Base-by-base conservation (phyloP, 345 rosid species). In the Viola odorata region DNA sequence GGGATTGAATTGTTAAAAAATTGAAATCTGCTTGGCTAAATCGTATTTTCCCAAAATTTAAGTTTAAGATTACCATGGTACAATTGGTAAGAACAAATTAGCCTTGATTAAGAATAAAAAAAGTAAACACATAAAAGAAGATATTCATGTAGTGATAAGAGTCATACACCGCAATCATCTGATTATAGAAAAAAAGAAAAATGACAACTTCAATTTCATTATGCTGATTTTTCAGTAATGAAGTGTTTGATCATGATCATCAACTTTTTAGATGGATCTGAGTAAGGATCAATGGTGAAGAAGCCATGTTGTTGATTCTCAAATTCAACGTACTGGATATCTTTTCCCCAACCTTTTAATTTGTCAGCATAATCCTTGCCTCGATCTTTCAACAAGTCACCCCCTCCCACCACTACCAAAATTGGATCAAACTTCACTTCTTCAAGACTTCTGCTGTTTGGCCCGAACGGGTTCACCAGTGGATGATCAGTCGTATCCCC, bases 401-500 rank as follows among this genome's bases (percentile, higher is more conserved):
- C 69, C 17, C 82, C 80, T 3, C 86, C 91, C 5, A 38, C 76
- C 16, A 83, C 81, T 2, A 79, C 82, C 6, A 85, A 64, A 17
- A 81, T 72, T 1, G 86, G 86, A 59, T 78, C 88, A 16, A 83
- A 73, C 7, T 60, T 44, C 40, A 71, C 42, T 0, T 45, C 41
- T 57, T 76, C 73, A 1, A 81, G 80, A 58, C 56, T 69, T 11
- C 6, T 39, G 71, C 88, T 83, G 0, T 37, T 6, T 10, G 83
- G 81, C 12, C 84, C 86, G 41, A 79, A 82, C 52, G 91, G 91
- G 68, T 85, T 85, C 70, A 85, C 73, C 4, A 79, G 37, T 0
- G 86, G 88, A 56, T 81, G 80, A 69, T 81, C 88, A 2, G 70
- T 77, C 12, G 85, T 78, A 2, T 79, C 91, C 49, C 88, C 83